Evolutionary conservation across 129 eudicot genomes (phyloP).

Genomic region (Kitagawia praeruptora): DNA sequence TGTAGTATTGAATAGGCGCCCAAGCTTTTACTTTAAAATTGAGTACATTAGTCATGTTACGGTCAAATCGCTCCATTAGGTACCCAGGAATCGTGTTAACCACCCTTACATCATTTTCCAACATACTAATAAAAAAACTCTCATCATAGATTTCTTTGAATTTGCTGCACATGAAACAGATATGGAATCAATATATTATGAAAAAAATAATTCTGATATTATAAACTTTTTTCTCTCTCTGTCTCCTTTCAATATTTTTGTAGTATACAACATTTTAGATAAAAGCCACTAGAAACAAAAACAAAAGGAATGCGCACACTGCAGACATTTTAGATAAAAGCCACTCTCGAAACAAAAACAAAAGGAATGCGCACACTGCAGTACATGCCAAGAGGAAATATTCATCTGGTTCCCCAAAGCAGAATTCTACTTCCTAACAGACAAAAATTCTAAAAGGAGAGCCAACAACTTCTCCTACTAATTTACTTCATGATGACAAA

Average conservation of each 20-base stretch:
- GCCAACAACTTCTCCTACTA: no score
- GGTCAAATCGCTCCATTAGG: constrained; percentile 90
- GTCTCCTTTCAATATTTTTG: neutral
- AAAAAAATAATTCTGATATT: neutral
- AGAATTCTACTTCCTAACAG: neutral
- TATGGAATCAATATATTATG: neutral
- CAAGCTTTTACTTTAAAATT: constrained; percentile 92
- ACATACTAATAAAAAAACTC: constrained; percentile 45
- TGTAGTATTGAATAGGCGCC: constrained; percentile 75
- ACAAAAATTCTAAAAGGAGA: no score
- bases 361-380: neutral
- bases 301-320: neutral
- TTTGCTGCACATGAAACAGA: constrained; percentile 55
- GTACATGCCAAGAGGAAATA: neutral
- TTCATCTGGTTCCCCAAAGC: neutral
- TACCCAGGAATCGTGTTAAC: constrained; percentile 66
- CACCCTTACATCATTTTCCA: constrained; percentile 75
- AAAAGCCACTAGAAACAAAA: neutral
- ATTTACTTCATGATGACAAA: no score
- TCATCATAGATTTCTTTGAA: constrained; percentile 84
- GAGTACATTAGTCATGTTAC: constrained; percentile 75
- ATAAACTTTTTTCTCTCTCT: neutral
- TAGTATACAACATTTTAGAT: neutral
- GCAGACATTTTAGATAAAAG: neutral
- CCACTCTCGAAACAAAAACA: neutral